phyloP scores from a whole-genome alignment of 139 green algal genomes.

The Chlamydomonas schloesseri region DNA sequence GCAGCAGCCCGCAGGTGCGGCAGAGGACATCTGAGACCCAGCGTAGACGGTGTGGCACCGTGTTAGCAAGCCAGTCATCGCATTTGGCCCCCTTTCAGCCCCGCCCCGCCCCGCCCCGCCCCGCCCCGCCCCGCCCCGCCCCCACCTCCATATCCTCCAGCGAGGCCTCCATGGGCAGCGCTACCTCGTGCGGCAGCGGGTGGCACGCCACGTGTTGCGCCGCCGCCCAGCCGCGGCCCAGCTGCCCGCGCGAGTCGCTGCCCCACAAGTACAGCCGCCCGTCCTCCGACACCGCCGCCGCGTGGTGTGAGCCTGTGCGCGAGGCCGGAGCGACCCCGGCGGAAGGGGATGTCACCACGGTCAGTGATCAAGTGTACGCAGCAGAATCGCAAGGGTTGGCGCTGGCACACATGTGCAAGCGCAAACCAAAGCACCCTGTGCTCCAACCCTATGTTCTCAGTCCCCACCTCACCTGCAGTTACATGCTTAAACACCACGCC shows the following conservation, averaged over 20 bases:
- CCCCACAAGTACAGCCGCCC: slow-evolving; percentile 47
- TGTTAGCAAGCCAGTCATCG: too few relatives aligned
- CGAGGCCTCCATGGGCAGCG: slow-evolving; percentile 3
- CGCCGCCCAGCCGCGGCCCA: slow-evolving; percentile 21
- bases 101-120: neutral
- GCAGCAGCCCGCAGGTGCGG: too few relatives aligned
- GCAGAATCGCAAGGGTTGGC: too few relatives aligned
- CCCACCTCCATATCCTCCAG: slow-evolving; percentile 36
- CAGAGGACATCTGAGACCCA: too few relatives aligned
- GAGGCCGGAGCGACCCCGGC: neutral
- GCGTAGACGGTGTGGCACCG: too few relatives aligned
- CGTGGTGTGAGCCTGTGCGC: slow-evolving; percentile 27
- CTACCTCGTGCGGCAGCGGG: slow-evolving; percentile 25
- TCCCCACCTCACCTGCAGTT: slow-evolving; percentile 30
- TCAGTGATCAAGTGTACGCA: too few relatives aligned
- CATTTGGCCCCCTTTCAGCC: neutral
- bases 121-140: neutral
- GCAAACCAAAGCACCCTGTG: too few relatives aligned
- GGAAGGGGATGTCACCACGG: neutral
- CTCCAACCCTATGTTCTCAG: too few relatives aligned
- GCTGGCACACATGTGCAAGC: too few relatives aligned
- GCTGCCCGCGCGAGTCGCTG: slow-evolving; percentile 41
- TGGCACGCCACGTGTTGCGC: slow-evolving; percentile 29
- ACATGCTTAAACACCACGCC: slow-evolving; percentile 40
- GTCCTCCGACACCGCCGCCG: slow-evolving; percentile 8